Base-by-base conservation (phyloP, 768 basidiomycete species). In the Mycena pura region DNA sequence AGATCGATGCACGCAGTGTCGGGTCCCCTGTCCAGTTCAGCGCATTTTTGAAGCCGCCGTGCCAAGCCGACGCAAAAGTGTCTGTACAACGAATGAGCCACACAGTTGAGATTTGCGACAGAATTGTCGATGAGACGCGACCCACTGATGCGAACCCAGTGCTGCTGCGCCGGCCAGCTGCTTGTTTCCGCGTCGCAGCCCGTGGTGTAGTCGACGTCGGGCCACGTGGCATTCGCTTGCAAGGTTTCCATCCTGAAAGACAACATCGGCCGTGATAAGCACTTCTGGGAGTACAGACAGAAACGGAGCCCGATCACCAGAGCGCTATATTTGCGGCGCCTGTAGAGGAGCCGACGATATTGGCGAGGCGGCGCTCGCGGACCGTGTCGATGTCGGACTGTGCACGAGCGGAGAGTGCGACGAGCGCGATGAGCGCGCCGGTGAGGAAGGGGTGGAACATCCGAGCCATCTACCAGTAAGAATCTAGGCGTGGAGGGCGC, bases 111-210 rank as follows among this genome's bases (percentile, higher is more conserved):
- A 29, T 17, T 14, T 52, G 10, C 32, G 27, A 21, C 50, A 24
- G 9, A 28, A 19, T 6, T 1, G 15, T 55, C 38, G 31, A 61
- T 13, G 2, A 48, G 43, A 43, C 22, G 39, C 46, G 13, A 64
- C 73, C 22, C 58, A 81, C 82, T 72, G 24, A 82, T 73, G 29
- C 80, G 79, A n/a, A 64, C 60, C 82, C 83, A 85, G 62, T 86
- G 84, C 17, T 65, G 66, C 66, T 82, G 76, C 1, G 85, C 85
- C 25, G 85, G 85, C 86, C 86, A 87, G 63, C 84, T 87, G 15
- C 83, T 84, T 6, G 77, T 72, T 55, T 75, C 80, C 10, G 81
- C 86, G 40, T 63, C 63, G 61, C 86, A 87, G 2, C 86, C 86
- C 4, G 81, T 70, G 0, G 81, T 77, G 60, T 86, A 86, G 64